phyloP scores from a whole-genome alignment of 306 rosid species.

The Rubus idaeus region DNA sequence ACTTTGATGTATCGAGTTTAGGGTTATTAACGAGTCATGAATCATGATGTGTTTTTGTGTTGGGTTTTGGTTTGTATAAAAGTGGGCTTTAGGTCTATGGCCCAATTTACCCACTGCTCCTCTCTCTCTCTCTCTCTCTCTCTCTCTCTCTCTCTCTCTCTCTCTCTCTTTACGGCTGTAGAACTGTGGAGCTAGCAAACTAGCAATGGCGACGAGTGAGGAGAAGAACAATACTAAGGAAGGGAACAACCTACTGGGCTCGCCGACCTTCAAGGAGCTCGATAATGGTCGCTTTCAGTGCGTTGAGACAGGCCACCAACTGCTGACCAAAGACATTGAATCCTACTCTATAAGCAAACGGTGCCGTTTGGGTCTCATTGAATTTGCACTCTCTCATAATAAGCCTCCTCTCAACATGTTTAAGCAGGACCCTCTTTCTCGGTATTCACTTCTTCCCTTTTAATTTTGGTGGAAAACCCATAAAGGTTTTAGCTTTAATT shows the following conservation, averaged over 20 bases:
- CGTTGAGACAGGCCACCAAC: conserved; percentile 79
- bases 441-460: conserved; percentile 38
- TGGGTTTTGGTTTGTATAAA: no score
- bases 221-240: conserved; percentile 45
- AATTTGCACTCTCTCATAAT: conserved; percentile 51
- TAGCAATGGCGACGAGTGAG: conserved; percentile 44
- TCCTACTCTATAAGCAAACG: conserved; percentile 72
- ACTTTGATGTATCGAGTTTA: no score
- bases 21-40: no score
- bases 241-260: conserved; percentile 65
- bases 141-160: neutral
- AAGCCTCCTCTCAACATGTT: conserved; percentile 84
- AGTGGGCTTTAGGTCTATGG: neutral
- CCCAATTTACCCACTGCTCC: neutral
- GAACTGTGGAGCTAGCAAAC: no score
- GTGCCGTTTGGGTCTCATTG: conserved; percentile 88
- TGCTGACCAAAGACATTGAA: conserved; percentile 58
- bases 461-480: neutral
- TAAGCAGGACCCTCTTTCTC: conserved; percentile 72
- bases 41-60: no score
- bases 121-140: no score
- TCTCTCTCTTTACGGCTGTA: neutral
- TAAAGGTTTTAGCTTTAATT: neutral
- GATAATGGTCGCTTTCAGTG: conserved; percentile 80
- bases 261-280: conserved; percentile 68